Conservation (phyloP, 1,284 basidiomycete genomes). For the Cryptococcus hybrid region DNA sequence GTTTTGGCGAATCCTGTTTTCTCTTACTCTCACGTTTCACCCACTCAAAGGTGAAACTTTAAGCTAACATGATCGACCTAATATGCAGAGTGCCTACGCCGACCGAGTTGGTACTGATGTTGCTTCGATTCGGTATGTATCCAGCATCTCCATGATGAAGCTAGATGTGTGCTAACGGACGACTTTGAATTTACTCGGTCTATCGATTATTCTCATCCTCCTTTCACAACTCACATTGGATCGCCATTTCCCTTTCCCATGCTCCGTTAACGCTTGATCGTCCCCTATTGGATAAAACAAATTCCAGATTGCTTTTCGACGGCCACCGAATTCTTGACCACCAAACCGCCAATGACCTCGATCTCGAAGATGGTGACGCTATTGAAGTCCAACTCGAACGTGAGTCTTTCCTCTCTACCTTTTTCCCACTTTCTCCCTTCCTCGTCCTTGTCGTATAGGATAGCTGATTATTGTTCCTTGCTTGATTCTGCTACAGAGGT, state of each 20-base stretch:
- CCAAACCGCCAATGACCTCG: constrained; percentile 76
- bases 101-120: constrained; percentile 90
- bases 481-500: constrained; percentile 23
- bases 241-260: neutral
- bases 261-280: neutral
- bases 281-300: neutral
- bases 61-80: too few species aligned
- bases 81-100: constrained; percentile 77
- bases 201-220: neutral
- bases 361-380: constrained; percentile 79
- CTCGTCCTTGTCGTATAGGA: neutral
- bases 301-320: constrained; percentile 78
- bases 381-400: constrained; percentile 93
- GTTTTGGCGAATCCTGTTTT: too few species aligned
- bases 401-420: constrained; percentile 53
- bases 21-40: too few species aligned
- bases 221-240: neutral
- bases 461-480: constrained; percentile 1
- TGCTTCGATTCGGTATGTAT: constrained; percentile 72
- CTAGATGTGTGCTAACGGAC: too few species aligned
- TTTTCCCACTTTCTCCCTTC: neutral
- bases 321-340: constrained; percentile 77
- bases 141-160: neutral
- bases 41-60: too few species aligned
- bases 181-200: neutral